Conservation (phyloP, 768 basidiomycete species). For the Auricularia sp. region DNA sequence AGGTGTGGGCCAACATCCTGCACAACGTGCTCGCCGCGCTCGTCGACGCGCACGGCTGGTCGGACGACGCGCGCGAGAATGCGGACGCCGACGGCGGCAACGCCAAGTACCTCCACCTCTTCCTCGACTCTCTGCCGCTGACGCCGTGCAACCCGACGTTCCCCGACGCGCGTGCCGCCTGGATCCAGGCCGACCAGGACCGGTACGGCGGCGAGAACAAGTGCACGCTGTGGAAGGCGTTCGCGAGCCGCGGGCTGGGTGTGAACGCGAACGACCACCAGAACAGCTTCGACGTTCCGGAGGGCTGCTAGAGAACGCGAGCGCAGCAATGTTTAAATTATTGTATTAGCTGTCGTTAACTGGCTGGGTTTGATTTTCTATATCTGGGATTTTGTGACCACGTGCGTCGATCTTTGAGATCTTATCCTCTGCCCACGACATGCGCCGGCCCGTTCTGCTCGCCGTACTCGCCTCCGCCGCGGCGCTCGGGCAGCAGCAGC, state of each 20-base stretch:
- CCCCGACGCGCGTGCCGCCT: slow-evolving; percentile 3
- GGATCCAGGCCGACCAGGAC: slow-evolving; percentile 35
- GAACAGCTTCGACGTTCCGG: slow-evolving; percentile 22
- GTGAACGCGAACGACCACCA: slow-evolving; percentile 24
- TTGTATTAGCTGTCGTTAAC: too few species aligned
- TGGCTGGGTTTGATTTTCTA: too few species aligned
- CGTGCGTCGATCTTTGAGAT: too few species aligned
- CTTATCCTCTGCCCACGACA: too few species aligned
- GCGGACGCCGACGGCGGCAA: slow-evolving; percentile 7
- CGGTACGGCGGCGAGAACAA: slow-evolving; percentile 35
- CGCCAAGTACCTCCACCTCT: slow-evolving; percentile 8
- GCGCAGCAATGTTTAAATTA: too few species aligned
- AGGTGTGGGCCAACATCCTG: slow-evolving; percentile 4
- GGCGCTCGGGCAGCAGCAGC: too few species aligned
- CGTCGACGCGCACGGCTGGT: slow-evolving; percentile 7
- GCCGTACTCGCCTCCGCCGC: too few species aligned
- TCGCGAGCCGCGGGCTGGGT: slow-evolving; percentile 44
- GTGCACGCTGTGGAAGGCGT: slow-evolving; percentile 35
- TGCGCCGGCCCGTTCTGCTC: too few species aligned
- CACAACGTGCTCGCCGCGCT: slow-evolving; percentile 11
- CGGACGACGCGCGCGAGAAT: slow-evolving; percentile 1
- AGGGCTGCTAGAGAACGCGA: slow-evolving; percentile 1
- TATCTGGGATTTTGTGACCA: too few species aligned
- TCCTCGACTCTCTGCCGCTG: slow-evolving; percentile 8
- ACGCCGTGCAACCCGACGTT: slow-evolving; percentile 11